phyloP scores from a whole-genome alignment of 495 filamentous ascomycete species.

The Staphylotrichum tortipilum region DNA sequence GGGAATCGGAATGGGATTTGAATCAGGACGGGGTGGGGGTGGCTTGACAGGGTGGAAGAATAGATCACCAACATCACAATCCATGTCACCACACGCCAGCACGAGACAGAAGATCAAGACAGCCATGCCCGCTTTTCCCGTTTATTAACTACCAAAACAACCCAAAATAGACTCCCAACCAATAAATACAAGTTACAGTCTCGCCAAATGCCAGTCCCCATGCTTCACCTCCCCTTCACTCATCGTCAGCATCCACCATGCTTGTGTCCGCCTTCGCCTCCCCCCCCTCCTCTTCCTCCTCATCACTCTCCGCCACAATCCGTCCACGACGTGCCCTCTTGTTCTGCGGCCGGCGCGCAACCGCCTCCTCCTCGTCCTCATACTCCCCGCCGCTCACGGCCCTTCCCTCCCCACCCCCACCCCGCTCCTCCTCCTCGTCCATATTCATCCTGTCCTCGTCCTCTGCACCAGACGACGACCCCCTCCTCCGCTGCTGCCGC shows the following conservation, averaged over 20 bases:
- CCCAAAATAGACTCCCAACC: neutral
- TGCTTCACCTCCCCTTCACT: constrained; percentile 9
- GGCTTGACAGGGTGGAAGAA: no score
- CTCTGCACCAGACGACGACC: constrained; percentile 11
- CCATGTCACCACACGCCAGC: no score
- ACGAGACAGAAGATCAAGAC: neutral
- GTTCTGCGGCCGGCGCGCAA: constrained; percentile 19
- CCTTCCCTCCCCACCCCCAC: constrained; percentile 10
- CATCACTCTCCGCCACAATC: constrained; percentile 41
- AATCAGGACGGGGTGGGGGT: no score
- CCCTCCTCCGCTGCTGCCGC: constrained; percentile 21
- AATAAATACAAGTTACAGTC: constrained; percentile 6
- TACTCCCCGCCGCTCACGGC: constrained; percentile 20
- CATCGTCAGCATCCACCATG: constrained; percentile 34
- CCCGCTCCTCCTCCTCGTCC: constrained; percentile 21
- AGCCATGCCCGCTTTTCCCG: no score
- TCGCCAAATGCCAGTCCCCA: neutral
- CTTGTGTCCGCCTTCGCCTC: constrained; percentile 21
- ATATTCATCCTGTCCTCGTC: constrained; percentile 30
- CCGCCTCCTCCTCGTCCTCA: constrained; percentile 34
- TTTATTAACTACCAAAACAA: neutral
- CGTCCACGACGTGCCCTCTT: constrained; percentile 22
- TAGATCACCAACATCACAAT: no score
- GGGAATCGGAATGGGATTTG: no score
- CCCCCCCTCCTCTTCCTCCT: constrained; percentile 31